phyloP scores from a whole-genome alignment of 1,284 basidiomycete genomes.

The Meripilus lineatus region DNA sequence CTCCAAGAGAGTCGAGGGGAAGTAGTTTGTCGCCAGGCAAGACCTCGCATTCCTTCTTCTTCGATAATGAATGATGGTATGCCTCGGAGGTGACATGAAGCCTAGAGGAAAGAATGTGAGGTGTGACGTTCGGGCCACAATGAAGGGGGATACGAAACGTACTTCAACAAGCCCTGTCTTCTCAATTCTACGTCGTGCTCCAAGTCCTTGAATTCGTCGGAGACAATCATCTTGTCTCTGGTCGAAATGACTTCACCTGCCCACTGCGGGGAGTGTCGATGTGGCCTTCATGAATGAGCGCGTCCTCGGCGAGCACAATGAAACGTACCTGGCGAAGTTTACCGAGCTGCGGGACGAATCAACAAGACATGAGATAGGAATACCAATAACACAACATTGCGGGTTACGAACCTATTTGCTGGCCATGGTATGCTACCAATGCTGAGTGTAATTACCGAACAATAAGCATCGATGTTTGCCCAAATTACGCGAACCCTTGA shows the following conservation, averaged over 20 bases:
- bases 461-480: too few species aligned
- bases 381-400: background rate
- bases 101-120: slow-evolving; percentile 38
- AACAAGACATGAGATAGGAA: slow-evolving; percentile 5
- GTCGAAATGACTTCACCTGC: slow-evolving; percentile 33
- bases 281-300: background rate
- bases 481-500: too few species aligned
- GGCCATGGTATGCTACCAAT: slow-evolving; percentile 26
- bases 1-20: slow-evolving; percentile 72
- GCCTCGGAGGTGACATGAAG: slow-evolving; percentile 55
- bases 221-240: slow-evolving; percentile 31
- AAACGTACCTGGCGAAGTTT: slow-evolving; percentile 31
- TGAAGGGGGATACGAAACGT: slow-evolving; percentile 8
- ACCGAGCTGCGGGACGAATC: slow-evolving; percentile 23
- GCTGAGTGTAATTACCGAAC: too few species aligned
- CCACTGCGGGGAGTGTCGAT: slow-evolving; percentile 18
- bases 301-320: background rate
- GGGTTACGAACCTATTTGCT: slow-evolving; percentile 28
- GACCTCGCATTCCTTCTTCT: slow-evolving; percentile 60
- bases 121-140: background rate
- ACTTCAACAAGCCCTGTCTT: slow-evolving; percentile 30
- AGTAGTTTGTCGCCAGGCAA: slow-evolving; percentile 59
- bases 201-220: slow-evolving; percentile 34
- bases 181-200: slow-evolving; percentile 33
- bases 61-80: slow-evolving; percentile 58